Base-by-base conservation (phyloP, 768 basidiomycete genomes). In the Cytidiella melzeri region DNA sequence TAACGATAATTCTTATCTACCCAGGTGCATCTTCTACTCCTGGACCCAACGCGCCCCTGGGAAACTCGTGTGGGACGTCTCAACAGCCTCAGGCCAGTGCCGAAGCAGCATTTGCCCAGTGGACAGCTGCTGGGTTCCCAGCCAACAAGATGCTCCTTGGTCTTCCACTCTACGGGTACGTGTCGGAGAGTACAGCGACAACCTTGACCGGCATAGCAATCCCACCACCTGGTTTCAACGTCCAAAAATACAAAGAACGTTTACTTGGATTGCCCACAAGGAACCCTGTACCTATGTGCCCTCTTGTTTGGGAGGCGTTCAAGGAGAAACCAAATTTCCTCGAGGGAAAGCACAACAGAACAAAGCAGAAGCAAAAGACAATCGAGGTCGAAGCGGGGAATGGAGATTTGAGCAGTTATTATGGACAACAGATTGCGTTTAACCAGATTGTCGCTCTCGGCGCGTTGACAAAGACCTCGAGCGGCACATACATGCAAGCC, bases 1-100 rank as follows among this genome's bases (percentile, higher is more conserved):
- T 46, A 19, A 43, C 41, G 19, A 18, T 5, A 13, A 10, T n/a
- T n/a, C n/a, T n/a, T n/a, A n/a, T 11, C 41, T n/a, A 24, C 25
- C 4, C 37, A 47, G 50, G 50, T 28, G 47, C 55, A 5, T 59
- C 57, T n/a, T 64, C 71, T 4, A 78, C 67, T 25, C 87, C 86
- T 7, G 87, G 86, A 3, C 80, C 85, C 6, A 87, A 87, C 61
- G 84, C 87, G 11, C 87, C 85, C 2, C 72, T 85, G 23, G 74
- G 75, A 9, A 72, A 87, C 63, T 75, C 74, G 5, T 89, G 87
- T 58, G 72, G 76, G 24, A 80, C 77, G 39, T 83, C 81, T 4
- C 68, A 65, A 42, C 82, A 83, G 55, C 84, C 84, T 3, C 70
- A 77, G 42, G 83, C 83, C 28, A 86, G 77, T 61, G 84, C 83